phyloP scores from a whole-genome alignment of 176 grass and related monocot species.

The Oryza rufipogon region DNA sequence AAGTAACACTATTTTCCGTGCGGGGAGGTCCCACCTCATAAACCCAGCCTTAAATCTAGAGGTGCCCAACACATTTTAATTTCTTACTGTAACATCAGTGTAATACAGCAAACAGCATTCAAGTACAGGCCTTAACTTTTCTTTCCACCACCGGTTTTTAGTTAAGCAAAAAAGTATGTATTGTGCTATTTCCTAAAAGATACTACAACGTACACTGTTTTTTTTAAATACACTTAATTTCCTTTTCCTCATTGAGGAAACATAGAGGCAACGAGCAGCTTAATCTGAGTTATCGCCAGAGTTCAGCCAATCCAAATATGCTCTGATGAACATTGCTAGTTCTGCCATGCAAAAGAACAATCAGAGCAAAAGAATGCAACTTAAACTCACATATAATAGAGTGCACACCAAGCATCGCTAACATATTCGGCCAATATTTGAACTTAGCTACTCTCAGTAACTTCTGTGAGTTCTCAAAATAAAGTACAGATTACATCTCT shows the following conservation, averaged over 20 bases:
- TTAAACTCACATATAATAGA: slow-evolving; percentile 2
- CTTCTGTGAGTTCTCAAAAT: background rate
- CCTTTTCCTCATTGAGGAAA: background rate
- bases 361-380: slow-evolving; percentile 16
- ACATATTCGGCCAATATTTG: background rate
- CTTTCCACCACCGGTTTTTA: too few relatives aligned
- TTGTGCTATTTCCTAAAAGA: too few relatives aligned
- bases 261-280: background rate
- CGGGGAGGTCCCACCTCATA: too few relatives aligned
- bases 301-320: background rate
- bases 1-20: too few relatives aligned
- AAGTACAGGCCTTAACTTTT: too few relatives aligned
- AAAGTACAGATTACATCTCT: slow-evolving; percentile 12
- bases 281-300: background rate
- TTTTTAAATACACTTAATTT: background rate
- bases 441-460: slow-evolving; percentile 16
- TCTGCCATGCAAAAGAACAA: too few relatives aligned
- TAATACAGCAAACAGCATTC: too few relatives aligned
- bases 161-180: too few relatives aligned
- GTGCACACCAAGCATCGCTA: background rate
- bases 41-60: too few relatives aligned
- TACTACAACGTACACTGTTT: too few relatives aligned
- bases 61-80: too few relatives aligned
- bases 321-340: background rate
- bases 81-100: too few relatives aligned